Percentiles rank a stretch among this genome's conserved stretches.
These are phyloP conservation scores for Populus davidiana DNA, from an alignment of 345 rosid species.

Conservation along the genomic window DNA sequence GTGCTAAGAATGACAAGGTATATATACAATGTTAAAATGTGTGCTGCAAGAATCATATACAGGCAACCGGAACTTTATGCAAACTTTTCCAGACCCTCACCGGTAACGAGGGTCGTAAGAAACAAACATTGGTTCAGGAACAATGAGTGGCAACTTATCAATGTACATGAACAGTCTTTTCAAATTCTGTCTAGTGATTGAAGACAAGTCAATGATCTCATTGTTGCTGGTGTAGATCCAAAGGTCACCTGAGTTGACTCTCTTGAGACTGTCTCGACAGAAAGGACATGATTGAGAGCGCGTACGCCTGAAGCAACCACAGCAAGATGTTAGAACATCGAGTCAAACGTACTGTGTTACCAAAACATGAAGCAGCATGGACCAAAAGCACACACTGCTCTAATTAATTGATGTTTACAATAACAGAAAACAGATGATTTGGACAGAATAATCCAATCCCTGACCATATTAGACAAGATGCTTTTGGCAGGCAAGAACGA, in stretches of 20 bases:
- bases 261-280: conserved; percentile 60
- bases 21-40: conserved; percentile 18
- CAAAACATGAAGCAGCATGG: neutral
- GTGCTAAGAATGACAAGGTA: neutral
- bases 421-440: neutral
- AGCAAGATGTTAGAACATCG: neutral
- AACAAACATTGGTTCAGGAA: conserved; percentile 48
- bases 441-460: neutral
- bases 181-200: conserved; percentile 54
- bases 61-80: conserved; percentile 21
- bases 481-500: neutral
- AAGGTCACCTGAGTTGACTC: conserved; percentile 65
- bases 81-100: neutral
- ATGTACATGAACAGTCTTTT: conserved; percentile 55
- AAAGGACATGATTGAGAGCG: conserved; percentile 69
- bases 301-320: conserved; percentile 36
- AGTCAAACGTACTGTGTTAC: neutral
- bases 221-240: conserved; percentile 54
- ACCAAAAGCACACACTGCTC: neutral
- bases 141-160: conserved; percentile 53
- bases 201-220: conserved; percentile 48
- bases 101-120: conserved; percentile 7
- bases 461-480: neutral
- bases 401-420: neutral
- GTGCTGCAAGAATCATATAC: conserved; percentile 20